Base-by-base conservation (phyloP, 805 yeast genomes). In the Starmerella cellae region DNA sequence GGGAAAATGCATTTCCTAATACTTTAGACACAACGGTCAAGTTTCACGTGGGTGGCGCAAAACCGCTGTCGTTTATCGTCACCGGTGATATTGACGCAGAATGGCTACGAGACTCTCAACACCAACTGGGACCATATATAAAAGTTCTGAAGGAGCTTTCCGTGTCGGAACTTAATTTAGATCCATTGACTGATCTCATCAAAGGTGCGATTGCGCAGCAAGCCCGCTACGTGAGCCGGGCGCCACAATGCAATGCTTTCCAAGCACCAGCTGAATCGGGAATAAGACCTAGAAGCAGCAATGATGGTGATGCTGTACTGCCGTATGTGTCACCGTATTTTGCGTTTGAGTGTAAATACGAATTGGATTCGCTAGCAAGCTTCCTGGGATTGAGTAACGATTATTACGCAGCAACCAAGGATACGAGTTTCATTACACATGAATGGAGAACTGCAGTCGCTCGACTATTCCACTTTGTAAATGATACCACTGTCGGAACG, bases 11-110 rank as follows among this genome's bases (percentile, higher is more conserved):
- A 35, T 69, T 83, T 44, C 95, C 95, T 5, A 84, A 84, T 57
- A 84, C 95, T 0, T 62, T 84, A 41, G 95, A 84, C 55, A 84
- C 95, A 1, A 83, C 95, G 0, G 73, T 84, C 37, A 64, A 81
- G 41, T 84, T 84, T 82, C 83, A 79, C 58, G 42, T 39, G 33
- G 34, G 35, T 37, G 50, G 43, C 31, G 41, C 38, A 20, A 52
- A 43, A 9, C 73, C 85, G 0, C 73, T 75, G 47, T 68, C 93
- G 1, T 84, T 84, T 60, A 72, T 84, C 1, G 88, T 83, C 26
- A 84, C 95, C 0, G 95, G 95, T 9, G 95, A 84, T 56, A 84
- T 84, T 43, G 85, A 82, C 58, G 95, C 95, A 2, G 94, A 84
- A 60, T 84, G 95, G 95, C 63, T 84, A 38, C 63, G 95, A 41